phyloP scores from a whole-genome alignment of 163 green algal genomes.

The Chloroidium sp. region DNA sequence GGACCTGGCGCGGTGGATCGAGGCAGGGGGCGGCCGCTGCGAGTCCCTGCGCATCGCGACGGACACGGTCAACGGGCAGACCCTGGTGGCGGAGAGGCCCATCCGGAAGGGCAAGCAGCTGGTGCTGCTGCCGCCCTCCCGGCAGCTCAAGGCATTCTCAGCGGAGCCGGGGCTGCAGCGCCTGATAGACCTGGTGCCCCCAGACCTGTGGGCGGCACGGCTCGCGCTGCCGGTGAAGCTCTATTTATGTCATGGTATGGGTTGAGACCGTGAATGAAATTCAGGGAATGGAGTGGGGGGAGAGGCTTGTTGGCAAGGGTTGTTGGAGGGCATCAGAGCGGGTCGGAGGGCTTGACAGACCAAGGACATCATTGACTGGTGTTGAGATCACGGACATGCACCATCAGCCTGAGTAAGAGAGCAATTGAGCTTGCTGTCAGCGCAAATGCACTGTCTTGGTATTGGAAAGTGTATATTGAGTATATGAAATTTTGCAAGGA shows the following conservation, averaged over 20 bases:
- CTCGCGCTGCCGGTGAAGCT: slow-evolving; percentile 49
- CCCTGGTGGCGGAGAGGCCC: slow-evolving; percentile 3
- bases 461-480: too few relatives aligned
- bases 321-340: too few relatives aligned
- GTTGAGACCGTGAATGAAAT: not conserved
- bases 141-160: slow-evolving; percentile 28
- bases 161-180: slow-evolving; percentile 20
- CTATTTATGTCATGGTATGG: slow-evolving; percentile 1
- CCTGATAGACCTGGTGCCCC: slow-evolving; percentile 31
- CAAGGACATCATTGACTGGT: too few relatives aligned
- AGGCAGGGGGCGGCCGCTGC: not conserved
- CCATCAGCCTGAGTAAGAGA: too few relatives aligned
- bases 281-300: too few relatives aligned
- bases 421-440: too few relatives aligned
- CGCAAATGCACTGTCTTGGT: too few relatives aligned
- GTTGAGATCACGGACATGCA: too few relatives aligned
- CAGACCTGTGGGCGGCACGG: slow-evolving; percentile 64
- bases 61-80: not conserved
- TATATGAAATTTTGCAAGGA: too few relatives aligned
- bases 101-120: slow-evolving; percentile 11
- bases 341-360: too few relatives aligned
- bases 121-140: slow-evolving; percentile 20
- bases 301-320: too few relatives aligned
- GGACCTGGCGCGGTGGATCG: not conserved
- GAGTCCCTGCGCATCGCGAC: not conserved